Base-by-base conservation (phyloP, 768 basidiomycete species). In the Tylopilus plumbeoviolaceoides region DNA sequence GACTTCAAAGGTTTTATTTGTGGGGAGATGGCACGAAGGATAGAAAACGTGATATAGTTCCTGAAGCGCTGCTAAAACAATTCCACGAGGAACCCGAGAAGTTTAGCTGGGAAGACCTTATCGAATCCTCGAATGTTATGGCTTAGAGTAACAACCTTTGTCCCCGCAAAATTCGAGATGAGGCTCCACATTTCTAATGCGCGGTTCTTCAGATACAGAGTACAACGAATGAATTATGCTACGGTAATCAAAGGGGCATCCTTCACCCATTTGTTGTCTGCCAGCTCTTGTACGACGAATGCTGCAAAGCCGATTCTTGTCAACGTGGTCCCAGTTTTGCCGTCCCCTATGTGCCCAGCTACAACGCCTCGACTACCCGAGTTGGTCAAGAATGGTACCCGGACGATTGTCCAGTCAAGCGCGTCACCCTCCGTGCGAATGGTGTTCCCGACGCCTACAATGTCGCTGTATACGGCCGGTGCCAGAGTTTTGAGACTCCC, bases 1-100 rank as follows among this genome's bases (percentile, higher is more conserved):
- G 82, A 14, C 68, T 94, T 31, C 95, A 98, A 71, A 82, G 81
- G 59, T 95, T 95, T 70, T 98, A 95, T 63, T 67, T 92, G 44
- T 85, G 88, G 81, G 70, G 73, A 39, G 68, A 65, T 41, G 57
- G 63, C 17, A 51, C 18, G 25, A 56, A 58, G 61, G 60, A 51
- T 12, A 23, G 39, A 1, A 36, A 39, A 12, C 49, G 38, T 6
- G 39, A 48, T 15, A 42, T 33, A 2, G 25, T 45, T 2, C 57
- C 67, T 17, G 75, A 77, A 54, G 66, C 73, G 42, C 68, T 91
- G 47, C 64, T 95, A 63, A 75, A 71, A 58, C 75, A 72, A 41
- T 95, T 98, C 69, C 89, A 95, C 64, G 84, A 91, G 63, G 75
- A 73, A 28, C 91, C 92, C 3, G 74, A 78, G 35, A 76, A 85